phyloP scores from a whole-genome alignment of 139 green algal genomes.

The Chlorella sorokiniana region DNA sequence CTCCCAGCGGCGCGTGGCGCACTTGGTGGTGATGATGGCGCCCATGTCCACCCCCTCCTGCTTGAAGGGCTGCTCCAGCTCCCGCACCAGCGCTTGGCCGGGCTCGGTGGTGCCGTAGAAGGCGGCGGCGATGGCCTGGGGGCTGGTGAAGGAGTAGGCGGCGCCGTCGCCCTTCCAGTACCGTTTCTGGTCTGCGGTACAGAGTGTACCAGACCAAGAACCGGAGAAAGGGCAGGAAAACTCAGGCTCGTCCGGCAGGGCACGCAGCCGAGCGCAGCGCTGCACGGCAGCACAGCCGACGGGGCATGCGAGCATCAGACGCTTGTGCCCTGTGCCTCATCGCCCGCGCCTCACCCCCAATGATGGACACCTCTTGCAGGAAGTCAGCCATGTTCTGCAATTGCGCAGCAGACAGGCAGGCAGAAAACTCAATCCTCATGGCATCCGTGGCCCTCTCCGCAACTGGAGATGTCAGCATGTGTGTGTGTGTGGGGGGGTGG shows the following conservation, averaged over 20 bases:
- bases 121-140: conserved; percentile 27
- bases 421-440: too few relatives aligned
- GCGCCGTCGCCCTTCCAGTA: conserved; percentile 23
- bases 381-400: conserved; percentile 69
- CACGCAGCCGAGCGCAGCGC: too few relatives aligned
- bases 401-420: too few relatives aligned
- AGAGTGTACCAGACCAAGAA: too few relatives aligned
- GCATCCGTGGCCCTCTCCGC: too few relatives aligned
- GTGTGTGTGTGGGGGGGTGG: too few relatives aligned
- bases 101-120: conserved; percentile 38
- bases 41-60: neutral
- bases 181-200: conserved; percentile 33
- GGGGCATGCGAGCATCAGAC: too few relatives aligned
- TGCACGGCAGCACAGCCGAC: too few relatives aligned
- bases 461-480: too few relatives aligned
- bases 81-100: neutral
- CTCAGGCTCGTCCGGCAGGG: too few relatives aligned
- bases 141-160: conserved; percentile 29
- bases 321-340: too few relatives aligned
- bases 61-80: conserved; percentile 17
- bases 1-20: too few relatives aligned
- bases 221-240: neutral
- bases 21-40: neutral
- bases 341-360: conserved; percentile 50
- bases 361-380: conserved; percentile 68